These are phyloP conservation scores for Pinus taeda DNA, from an alignment of 75 land plant species.

Conservation along the genomic window DNA sequence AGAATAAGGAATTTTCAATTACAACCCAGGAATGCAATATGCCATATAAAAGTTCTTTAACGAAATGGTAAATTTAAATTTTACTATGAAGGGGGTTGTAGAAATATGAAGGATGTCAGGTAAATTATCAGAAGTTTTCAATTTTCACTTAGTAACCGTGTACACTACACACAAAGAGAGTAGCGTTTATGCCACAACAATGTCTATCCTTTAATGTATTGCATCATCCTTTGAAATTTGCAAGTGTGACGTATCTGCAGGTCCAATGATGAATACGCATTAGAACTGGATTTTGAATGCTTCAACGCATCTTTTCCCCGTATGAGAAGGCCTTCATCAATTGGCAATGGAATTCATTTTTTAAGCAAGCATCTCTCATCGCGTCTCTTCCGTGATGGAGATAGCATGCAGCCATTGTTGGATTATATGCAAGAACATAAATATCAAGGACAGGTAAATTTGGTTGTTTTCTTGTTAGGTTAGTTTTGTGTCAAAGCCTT, in stretches of 20 bases:
- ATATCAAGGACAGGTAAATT: constrained; percentile 67
- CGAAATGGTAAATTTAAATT: background rate
- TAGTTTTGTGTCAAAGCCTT: no score
- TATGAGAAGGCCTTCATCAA: constrained; percentile 49
- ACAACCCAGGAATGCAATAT: no score
- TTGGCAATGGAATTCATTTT: constrained; percentile 77
- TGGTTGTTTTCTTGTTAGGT: no score
- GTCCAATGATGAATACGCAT: constrained; percentile 36
- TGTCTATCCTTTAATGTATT: background rate
- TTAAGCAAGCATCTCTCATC: constrained; percentile 70
- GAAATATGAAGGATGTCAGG: background rate
- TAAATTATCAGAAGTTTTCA: no score
- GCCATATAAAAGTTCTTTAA: no score
- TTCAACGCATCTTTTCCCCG: constrained; percentile 65
- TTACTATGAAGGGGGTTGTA: background rate
- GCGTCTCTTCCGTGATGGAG: constrained; percentile 49
- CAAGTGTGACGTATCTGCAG: constrained; percentile 22
- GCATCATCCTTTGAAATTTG: background rate
- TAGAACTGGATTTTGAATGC: constrained; percentile 69
- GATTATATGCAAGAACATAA: constrained; percentile 53
- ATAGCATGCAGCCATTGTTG: constrained; percentile 66
- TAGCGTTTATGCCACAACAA: no score
- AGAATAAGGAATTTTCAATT: no score
- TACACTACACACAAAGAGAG: no score
- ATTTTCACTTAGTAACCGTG: no score